Conservation (phyloP, 2,329 filamentous ascomycete species). For the Aureobasidium sp. region DNA sequence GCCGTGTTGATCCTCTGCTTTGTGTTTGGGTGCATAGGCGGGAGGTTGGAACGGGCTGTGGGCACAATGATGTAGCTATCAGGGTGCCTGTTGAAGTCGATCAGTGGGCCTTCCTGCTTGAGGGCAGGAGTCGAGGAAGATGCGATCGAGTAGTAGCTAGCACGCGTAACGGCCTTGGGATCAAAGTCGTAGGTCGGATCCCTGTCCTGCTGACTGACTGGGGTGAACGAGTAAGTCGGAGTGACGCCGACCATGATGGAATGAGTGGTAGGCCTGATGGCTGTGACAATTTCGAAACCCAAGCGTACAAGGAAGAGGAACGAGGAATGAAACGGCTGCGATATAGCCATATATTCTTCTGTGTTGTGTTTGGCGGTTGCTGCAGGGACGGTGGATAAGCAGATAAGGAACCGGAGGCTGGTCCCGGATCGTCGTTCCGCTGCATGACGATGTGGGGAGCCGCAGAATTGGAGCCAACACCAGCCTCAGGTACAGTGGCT, state of each 20-base stretch:
- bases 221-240: slow-evolving; percentile 68
- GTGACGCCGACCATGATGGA: slow-evolving; percentile 38
- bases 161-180: slow-evolving; percentile 75
- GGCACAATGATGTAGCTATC: slow-evolving; percentile 62
- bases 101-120: slow-evolving; percentile 64
- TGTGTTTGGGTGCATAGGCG: slow-evolving; percentile 59
- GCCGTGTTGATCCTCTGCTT: slow-evolving; percentile 64
- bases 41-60: slow-evolving; percentile 52
- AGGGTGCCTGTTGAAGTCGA: slow-evolving; percentile 79
- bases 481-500: background rate
- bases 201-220: slow-evolving; percentile 40
- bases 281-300: background rate
- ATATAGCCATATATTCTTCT: slow-evolving; percentile 5
- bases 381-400: background rate
- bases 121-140: slow-evolving; percentile 43
- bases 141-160: slow-evolving; percentile 49
- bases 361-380: background rate
- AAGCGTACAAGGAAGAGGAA: background rate
- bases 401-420: background rate
- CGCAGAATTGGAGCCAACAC: background rate
- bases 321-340: slow-evolving; percentile 12
- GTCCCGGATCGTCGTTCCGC: background rate
- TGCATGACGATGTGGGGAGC: slow-evolving; percentile 6
- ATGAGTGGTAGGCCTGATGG: background rate
- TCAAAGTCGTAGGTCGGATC: slow-evolving; percentile 58